Evolutionary conservation across 352 stramenopile species (phyloP), one percentile per base, ranked within the genome.

Genomic region (Phytophthora aleatoria): DNA sequence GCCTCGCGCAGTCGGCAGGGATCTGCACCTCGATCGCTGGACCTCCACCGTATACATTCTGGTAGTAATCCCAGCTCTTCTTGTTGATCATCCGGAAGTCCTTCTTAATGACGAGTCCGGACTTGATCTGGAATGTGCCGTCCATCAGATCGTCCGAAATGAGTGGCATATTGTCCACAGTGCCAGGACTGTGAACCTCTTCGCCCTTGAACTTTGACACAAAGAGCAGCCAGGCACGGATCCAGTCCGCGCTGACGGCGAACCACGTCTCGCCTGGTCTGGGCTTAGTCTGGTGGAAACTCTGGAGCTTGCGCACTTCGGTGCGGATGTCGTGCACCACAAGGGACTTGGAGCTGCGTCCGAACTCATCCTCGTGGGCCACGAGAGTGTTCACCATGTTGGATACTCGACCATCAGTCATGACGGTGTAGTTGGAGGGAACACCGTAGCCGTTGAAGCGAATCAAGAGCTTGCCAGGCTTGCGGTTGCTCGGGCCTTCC

Each of bases 21-120:
- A 92, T 80, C n/a, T 68, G 67, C 43, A 92, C 82, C 60, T 90
- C 76, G 38, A 92, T 87, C 24, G 80, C 81, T 8, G 84, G 84
- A 0, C 84, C 82, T 5, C 84, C 84, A 51, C 81, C 80, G 58
- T 92, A 92, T n/a, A 84, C 63, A 11, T 76, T 71, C 45, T 87
- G 72, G 62, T 92, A 92, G 45, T 77, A 89, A 20, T 91, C 81
- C 84, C 84, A 92, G 64, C 80, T 92, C 48, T 73, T 73, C 64
- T 83, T 83, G 80, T 92, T 92, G 68, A 92, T 91, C 72, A 92
- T 77, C 28, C 84, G 80, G 44, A 90, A 92, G 57, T 92, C 73
- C 57, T 76, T 79, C 71, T 92, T 92, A 52, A 92, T 87, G 9
- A 60, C 53, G 28, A 91, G 67, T 12, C 74, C 66, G 3, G 51